Percentiles rank a stretch among this genome's conserved stretches.
Conservation (phyloP, 768 basidiomycete species). For the Krasilnikovozyma curviuscula region DNA sequence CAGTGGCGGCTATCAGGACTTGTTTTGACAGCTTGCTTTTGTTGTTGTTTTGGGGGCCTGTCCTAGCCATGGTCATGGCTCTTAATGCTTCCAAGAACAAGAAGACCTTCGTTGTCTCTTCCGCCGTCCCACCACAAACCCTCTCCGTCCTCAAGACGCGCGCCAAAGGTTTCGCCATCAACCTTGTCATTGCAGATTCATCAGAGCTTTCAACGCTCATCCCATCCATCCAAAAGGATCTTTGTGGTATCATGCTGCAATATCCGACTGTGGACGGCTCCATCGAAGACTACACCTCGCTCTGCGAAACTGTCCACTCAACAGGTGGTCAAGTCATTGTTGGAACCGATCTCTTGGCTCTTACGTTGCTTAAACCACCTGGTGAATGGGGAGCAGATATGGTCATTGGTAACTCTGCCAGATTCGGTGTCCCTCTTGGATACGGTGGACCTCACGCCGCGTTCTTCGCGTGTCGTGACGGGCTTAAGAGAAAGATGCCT, state of each 20-base stretch:
- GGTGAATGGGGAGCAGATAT: slow-evolving; percentile 99
- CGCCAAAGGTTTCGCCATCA: slow-evolving; percentile 83
- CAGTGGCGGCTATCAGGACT: too few species aligned
- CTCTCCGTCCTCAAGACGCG: slow-evolving; percentile 72
- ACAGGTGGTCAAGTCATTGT: slow-evolving; percentile 63
- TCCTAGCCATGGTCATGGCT: slow-evolving; percentile 91
- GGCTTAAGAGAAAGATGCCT: slow-evolving; percentile 95
- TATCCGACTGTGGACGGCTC: slow-evolving; percentile 68
- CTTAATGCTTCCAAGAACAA: slow-evolving; percentile 52
- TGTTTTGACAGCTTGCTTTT: too few species aligned
- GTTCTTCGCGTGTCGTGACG: slow-evolving; percentile 86
- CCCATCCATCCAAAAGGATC: slow-evolving; percentile 31
- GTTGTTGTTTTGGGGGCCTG: too few species aligned
- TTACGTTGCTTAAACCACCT: slow-evolving; percentile 81
- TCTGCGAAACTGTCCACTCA: slow-evolving; percentile 51
- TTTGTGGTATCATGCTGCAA: slow-evolving; percentile 78
- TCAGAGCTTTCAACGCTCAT: slow-evolving; percentile 18
- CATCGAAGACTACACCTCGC: slow-evolving; percentile 48
- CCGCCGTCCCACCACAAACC: slow-evolving; percentile 67
- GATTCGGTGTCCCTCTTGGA: slow-evolving; percentile 93
- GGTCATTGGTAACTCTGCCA: slow-evolving; percentile 80
- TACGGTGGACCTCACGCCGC: slow-evolving; percentile 95
- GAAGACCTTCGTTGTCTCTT: slow-evolving; percentile 66
- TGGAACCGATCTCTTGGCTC: slow-evolving; percentile 77
- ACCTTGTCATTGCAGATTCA: slow-evolving; percentile 49